phyloP scores from a whole-genome alignment of 768 basidiomycete genomes.

The Nidula microcarpa region DNA sequence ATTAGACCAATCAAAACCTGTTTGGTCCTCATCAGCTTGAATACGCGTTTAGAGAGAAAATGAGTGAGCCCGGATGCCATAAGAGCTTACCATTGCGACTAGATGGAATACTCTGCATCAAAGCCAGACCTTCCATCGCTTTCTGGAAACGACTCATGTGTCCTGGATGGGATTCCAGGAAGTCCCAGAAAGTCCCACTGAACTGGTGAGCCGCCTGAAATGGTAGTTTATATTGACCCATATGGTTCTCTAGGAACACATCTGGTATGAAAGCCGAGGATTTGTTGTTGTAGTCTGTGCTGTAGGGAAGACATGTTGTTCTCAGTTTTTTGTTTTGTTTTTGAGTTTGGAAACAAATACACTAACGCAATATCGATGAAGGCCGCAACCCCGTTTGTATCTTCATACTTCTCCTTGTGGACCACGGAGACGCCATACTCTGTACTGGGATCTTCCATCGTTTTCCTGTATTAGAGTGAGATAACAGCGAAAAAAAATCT shows the following conservation, averaged over 20 bases:
- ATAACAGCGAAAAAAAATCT: too few relatives aligned
- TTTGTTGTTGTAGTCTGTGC: slow-evolving; percentile 16
- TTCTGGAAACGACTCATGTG: slow-evolving; percentile 4
- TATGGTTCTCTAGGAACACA: slow-evolving; percentile 3
- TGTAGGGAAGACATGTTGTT: not conserved
- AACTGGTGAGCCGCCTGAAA: slow-evolving; percentile 1
- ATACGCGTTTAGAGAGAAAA: not conserved
- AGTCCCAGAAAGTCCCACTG: slow-evolving; percentile 6
- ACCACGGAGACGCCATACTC: not conserved
- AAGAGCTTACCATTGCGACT: slow-evolving; percentile 5
- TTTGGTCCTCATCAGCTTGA: too few relatives aligned
- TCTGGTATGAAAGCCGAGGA: slow-evolving; percentile 14
- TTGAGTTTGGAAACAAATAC: too few relatives aligned
- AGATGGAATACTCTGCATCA: not conserved
- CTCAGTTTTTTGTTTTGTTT: too few relatives aligned
- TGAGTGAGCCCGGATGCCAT: not conserved
- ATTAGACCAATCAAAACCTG: slow-evolving; percentile 13
- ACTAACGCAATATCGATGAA: not conserved
- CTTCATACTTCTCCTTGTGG: not conserved
- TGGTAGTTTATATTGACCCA: not conserved
- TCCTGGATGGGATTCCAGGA: slow-evolving; percentile 2
- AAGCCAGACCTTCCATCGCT: slow-evolving; percentile 7
- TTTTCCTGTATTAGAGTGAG: not conserved
- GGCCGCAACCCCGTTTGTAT: not conserved
- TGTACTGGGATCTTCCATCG: not conserved